These are phyloP conservation scores for Salix suchowensis DNA, from an alignment of 345 rosid species.

Conservation along the genomic window DNA sequence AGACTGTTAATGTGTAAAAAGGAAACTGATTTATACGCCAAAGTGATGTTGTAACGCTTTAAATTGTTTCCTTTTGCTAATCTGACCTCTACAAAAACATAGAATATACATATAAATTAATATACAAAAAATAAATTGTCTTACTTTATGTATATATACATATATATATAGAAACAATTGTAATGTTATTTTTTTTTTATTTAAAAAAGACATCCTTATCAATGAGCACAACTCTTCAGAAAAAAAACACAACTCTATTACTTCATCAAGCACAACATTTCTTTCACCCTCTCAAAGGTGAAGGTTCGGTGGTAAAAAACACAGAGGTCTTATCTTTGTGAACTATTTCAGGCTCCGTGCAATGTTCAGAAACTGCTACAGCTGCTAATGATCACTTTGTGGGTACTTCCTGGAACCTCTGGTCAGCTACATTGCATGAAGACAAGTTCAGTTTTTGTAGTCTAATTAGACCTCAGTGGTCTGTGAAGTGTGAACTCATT, in stretches of 20 bases:
- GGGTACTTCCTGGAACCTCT: slow-evolving; percentile 19
- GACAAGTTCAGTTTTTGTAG: slow-evolving; percentile 30
- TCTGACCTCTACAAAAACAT: too few species aligned
- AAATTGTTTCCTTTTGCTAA: too few species aligned
- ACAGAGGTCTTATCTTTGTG: slow-evolving; percentile 33
- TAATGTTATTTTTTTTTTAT: too few species aligned
- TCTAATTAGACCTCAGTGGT: neutral
- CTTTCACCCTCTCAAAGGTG: slow-evolving; percentile 10
- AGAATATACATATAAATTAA: too few species aligned
- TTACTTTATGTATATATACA: too few species aligned
- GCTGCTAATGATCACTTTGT: slow-evolving; percentile 26
- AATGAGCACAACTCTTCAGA: too few species aligned
- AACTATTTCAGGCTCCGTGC: slow-evolving; percentile 15
- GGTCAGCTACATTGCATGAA: slow-evolving; percentile 17
- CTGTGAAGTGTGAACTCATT: slow-evolving; percentile 16
- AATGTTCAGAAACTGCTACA: slow-evolving; percentile 26
- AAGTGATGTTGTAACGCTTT: neutral
- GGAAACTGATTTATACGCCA: slow-evolving; percentile 19
- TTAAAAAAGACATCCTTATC: too few species aligned
- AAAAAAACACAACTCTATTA: too few species aligned
- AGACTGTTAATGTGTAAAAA: slow-evolving; percentile 28
- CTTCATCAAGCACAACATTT: too few species aligned
- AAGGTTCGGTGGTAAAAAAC: slow-evolving; percentile 44
- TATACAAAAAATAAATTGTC: too few species aligned
- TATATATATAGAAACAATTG: too few species aligned